A percentile compares a stretch with the other conserved stretches of the same genome.
These are phyloP conservation scores for Aspergillus asperescens DNA, from an alignment of 495 filamentous ascomycete species.

Conservation along the genomic window DNA sequence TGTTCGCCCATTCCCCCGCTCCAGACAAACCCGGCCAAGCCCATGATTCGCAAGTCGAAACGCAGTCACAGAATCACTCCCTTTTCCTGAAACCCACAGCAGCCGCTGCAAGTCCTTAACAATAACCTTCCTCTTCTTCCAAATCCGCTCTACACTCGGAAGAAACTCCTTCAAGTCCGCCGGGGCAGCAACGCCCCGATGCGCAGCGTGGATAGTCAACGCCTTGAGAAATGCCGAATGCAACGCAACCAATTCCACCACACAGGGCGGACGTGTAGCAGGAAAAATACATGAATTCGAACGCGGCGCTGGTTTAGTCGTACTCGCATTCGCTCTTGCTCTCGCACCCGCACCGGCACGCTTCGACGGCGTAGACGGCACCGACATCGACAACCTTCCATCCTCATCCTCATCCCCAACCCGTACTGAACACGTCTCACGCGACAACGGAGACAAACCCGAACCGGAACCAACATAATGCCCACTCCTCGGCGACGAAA, in stretches of 20 bases:
- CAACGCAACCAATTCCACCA: constrained; percentile 34
- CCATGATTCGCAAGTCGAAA: constrained; percentile 44
- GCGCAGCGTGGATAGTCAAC: constrained; percentile 37
- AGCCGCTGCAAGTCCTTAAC: constrained; percentile 41
- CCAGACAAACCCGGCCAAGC: constrained; percentile 38
- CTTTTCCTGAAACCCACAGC: constrained; percentile 38
- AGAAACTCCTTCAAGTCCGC: constrained; percentile 41
- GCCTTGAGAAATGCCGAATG: constrained; percentile 39
- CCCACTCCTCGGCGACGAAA: constrained; percentile 37
- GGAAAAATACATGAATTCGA: not conserved
- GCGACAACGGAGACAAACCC: not conserved
- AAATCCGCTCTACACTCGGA: constrained; percentile 36
- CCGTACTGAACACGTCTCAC: constrained; percentile 15
- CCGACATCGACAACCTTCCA: no score
- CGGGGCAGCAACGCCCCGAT: constrained; percentile 33
- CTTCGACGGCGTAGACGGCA: constrained; percentile 30
- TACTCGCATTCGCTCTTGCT: not conserved
- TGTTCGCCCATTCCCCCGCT: constrained; percentile 12
- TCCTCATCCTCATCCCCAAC: not conserved
- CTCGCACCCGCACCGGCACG: constrained; percentile 8
- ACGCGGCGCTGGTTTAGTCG: not conserved
- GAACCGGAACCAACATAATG: constrained; percentile 22
- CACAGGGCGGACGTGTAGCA: constrained; percentile 26
- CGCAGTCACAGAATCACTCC: constrained; percentile 15
- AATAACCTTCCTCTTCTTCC: constrained; percentile 46